phyloP scores from a whole-genome alignment of 257 asterid genomes.

The Solanum paucissectum region DNA sequence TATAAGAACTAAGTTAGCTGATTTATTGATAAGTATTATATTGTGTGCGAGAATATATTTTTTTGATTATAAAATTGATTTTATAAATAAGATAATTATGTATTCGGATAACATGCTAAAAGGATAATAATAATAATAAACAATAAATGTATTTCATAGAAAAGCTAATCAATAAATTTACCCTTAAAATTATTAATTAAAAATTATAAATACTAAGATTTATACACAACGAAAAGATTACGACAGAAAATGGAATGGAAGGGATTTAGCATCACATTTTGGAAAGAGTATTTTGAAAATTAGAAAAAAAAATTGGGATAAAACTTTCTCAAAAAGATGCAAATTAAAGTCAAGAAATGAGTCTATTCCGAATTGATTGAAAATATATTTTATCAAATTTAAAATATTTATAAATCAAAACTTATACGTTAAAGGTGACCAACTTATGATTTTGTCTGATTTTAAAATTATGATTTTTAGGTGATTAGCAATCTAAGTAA shows the following conservation, averaged over 20 bases:
- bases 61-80: no score
- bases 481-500: background rate
- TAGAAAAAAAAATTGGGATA: background rate
- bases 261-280: background rate
- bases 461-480: background rate
- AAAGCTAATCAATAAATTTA: no score
- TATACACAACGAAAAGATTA: background rate
- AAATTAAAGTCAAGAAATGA: background rate
- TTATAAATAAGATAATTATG: background rate
- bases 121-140: no score
- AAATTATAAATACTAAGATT: no score
- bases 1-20: no score
- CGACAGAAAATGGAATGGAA: background rate
- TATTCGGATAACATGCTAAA: background rate
- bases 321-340: background rate
- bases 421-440: background rate
- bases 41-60: background rate
- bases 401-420: no score
- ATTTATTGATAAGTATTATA: background rate
- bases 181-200: background rate
- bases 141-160: background rate
- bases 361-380: background rate
- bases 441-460: background rate
- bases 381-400: no score
- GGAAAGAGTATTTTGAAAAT: background rate